Percentiles rank a stretch among this genome's conserved stretches.
phyloP scores from a whole-genome alignment of 768 basidiomycete species.

The Termitomyces sp. region DNA sequence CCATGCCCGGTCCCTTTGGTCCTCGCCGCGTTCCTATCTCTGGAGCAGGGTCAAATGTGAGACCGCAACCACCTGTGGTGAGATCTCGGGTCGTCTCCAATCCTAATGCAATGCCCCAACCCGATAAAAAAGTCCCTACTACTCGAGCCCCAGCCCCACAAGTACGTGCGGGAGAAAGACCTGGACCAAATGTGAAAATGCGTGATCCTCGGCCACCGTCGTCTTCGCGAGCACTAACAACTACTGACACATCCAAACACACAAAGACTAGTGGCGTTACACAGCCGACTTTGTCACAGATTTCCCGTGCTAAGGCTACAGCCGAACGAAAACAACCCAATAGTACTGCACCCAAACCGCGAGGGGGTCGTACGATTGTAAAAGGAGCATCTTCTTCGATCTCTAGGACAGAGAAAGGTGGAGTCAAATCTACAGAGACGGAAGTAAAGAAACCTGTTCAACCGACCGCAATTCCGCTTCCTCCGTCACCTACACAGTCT shows the following conservation, averaged over 20 bases:
- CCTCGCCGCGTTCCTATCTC: constrained; percentile 13
- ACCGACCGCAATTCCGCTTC: constrained; percentile 32
- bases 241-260: constrained; percentile 3
- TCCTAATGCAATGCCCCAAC: background rate
- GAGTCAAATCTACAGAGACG: background rate
- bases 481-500: constrained; percentile 28
- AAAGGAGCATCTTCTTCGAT: background rate
- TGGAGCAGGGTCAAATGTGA: background rate
- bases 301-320: constrained; percentile 21
- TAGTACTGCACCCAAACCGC: constrained; percentile 7
- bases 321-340: constrained; percentile 8
- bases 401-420: constrained; percentile 1
- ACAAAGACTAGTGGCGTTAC: constrained; percentile 15
- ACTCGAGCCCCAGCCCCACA: background rate
- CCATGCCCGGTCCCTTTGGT: constrained; percentile 5
- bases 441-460: constrained; percentile 16
- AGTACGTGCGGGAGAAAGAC: constrained; percentile 1
- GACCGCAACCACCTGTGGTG: background rate
- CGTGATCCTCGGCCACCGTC: background rate
- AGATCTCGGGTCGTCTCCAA: constrained; percentile 8
- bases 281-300: constrained; percentile 25
- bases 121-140: background rate
- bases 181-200: constrained; percentile 2
- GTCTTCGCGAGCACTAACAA: background rate
- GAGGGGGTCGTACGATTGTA: constrained; percentile 7